Evolutionary conservation across 352 stramenopile genomes (phyloP), one percentile per base, ranked within the genome.

Genomic region (Hyaloperonospora brassicae): DNA sequence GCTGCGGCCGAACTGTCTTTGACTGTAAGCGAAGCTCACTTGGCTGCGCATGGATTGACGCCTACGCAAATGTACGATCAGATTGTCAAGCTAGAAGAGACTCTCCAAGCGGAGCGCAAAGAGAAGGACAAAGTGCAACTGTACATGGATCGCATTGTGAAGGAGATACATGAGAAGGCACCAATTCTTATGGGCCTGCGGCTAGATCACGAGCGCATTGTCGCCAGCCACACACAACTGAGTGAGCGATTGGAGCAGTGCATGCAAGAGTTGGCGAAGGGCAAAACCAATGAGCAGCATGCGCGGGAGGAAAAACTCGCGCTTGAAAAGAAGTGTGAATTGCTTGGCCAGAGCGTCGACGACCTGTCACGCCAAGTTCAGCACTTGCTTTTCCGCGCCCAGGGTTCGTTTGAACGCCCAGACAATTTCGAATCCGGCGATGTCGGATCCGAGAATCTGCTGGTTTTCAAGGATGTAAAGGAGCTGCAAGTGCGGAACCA

Each of bases 351-450:
- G 52, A 89, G 86, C 39, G 89, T 94, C 31, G 76, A 91, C 24
- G 90, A 97, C 57, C 70, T 98, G 43, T 95, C 89, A 5, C 76
- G 79, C 9, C 95, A 98, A 66, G 86, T 98, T 5, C 95, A 97
- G 64, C 76, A 93, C 51, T 41, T 92, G 46, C 63, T 92, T 8
- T 89, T 87, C 67, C 73, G 75, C 23, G 79, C 76, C 12, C 73
- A 97, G 22, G 67, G 96, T 38, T 57, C 68, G 5, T 55, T 62
- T 17, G 47, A 66, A 9, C 55, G 70, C 14, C 8, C 47, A 5
- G 50, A 38, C 35, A 58, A 52, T 23, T 47, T 55, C 43, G 39
- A 38, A 30, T 42, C 59, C 17, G 64, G 62, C 2, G 70, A 72
- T n/a, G 47, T 74, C 39, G 65, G 61, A 27, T 79, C 76, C 2